phyloP scores from a whole-genome alignment of 768 basidiomycete genomes.

The Collybia nuda region DNA sequence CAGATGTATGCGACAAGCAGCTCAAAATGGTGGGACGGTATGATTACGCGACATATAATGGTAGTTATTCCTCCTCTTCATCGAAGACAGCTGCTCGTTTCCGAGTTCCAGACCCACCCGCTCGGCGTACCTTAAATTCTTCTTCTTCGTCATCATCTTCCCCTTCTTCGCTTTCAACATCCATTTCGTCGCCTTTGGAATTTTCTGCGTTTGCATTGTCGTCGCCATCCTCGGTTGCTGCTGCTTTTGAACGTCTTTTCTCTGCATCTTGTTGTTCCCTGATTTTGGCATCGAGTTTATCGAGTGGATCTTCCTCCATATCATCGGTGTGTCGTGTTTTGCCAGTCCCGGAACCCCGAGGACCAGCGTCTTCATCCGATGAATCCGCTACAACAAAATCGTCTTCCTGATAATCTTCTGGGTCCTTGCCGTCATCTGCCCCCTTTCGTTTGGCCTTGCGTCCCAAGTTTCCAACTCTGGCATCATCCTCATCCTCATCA shows the following conservation, averaged over 20 bases:
- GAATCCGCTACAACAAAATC: slow-evolving; percentile 83
- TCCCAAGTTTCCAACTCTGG: slow-evolving; percentile 27
- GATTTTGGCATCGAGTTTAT: slow-evolving; percentile 71
- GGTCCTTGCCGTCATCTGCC: slow-evolving; percentile 51
- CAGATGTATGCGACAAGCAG: slow-evolving; percentile 5
- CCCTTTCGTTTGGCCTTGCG: slow-evolving; percentile 48
- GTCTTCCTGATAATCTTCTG: slow-evolving; percentile 77
- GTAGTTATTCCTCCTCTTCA: slow-evolving; percentile 55
- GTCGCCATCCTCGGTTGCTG: slow-evolving; percentile 25
- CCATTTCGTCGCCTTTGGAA: slow-evolving; percentile 25
- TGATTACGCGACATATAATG: slow-evolving; percentile 1
- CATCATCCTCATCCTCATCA: slow-evolving; percentile 54
- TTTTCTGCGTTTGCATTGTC: slow-evolving; percentile 23
- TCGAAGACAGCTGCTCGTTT: slow-evolving; percentile 58
- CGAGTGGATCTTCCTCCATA: slow-evolving; percentile 61
- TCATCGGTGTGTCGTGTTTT: slow-evolving; percentile 33
- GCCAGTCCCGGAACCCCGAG: slow-evolving; percentile 26
- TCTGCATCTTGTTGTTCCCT: slow-evolving; percentile 54
- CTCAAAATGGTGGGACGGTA: background rate
- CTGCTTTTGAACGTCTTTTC: slow-evolving; percentile 33
- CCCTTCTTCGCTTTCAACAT: slow-evolving; percentile 29
- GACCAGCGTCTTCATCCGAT: slow-evolving; percentile 64
- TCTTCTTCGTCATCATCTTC: slow-evolving; percentile 76
- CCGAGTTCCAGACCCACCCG: slow-evolving; percentile 43
- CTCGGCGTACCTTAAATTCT: slow-evolving; percentile 63